Conservation (phyloP, 805 yeast species). For the Hanseniaspora pseudoguilliermondii region DNA sequence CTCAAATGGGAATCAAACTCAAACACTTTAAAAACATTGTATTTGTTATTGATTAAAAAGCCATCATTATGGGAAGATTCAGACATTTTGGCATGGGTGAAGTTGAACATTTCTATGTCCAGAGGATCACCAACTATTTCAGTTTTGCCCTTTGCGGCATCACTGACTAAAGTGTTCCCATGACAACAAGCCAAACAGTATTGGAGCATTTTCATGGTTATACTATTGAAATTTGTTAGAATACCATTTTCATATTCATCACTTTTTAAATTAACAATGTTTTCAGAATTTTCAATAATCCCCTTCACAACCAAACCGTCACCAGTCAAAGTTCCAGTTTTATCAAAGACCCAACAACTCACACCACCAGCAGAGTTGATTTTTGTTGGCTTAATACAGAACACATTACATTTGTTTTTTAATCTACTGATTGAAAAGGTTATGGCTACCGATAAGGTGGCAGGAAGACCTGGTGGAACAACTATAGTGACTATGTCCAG, state of each 20-base stretch:
- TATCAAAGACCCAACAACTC: constrained; percentile 85
- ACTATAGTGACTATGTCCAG: constrained; percentile 90
- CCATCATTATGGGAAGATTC: constrained; percentile 40
- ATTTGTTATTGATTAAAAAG: constrained; percentile 28
- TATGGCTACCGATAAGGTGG: constrained; percentile 92
- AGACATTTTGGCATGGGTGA: constrained; percentile 61
- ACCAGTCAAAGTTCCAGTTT: constrained; percentile 94
- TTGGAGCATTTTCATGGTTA: constrained; percentile 15
- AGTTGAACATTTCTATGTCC: constrained; percentile 86
- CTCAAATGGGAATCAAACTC: constrained; percentile 79
- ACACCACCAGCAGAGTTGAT: constrained; percentile 93
- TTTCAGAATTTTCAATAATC: constrained; percentile 28
- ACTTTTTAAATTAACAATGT: constrained; percentile 73
- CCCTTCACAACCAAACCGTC: constrained; percentile 87
- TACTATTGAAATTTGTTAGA: constrained; percentile 1
- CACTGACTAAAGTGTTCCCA: constrained; percentile 64
- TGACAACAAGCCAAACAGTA: constrained; percentile 56
- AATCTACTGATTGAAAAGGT: constrained; percentile 77
- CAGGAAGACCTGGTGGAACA: constrained; percentile 97
- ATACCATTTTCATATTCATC: constrained; percentile 40
- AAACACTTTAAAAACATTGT: constrained; percentile 38
- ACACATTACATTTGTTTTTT: constrained; percentile 47
- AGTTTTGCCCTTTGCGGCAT: constrained; percentile 31
- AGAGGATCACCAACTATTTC: constrained; percentile 78
- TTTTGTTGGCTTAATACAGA: constrained; percentile 86